Evolutionary conservation across 805 yeast species (phyloP).

Genomic region (Saturnispora zaruensis): DNA sequence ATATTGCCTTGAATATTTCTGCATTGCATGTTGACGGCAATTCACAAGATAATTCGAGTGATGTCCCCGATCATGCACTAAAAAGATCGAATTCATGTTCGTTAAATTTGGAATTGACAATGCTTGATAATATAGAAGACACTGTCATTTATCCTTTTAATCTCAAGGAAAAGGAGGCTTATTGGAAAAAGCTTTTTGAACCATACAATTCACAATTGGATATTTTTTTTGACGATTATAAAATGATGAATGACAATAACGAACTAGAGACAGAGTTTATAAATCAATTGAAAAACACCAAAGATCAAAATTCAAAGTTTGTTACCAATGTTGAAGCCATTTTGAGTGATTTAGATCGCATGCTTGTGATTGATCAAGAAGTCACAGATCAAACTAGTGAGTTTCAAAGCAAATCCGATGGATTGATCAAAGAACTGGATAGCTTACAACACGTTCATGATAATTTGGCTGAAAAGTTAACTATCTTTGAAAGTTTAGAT

Average conservation of each 20-base stretch:
- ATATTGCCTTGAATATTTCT: slow-evolving; percentile 49
- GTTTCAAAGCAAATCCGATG: slow-evolving; percentile 50
- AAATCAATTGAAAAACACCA: slow-evolving; percentile 25
- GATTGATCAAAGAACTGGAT: slow-evolving; percentile 39
- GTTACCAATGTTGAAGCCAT: slow-evolving; percentile 38
- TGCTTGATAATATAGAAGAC: not conserved
- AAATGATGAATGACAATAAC: slow-evolving; percentile 37
- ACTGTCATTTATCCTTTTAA: slow-evolving; percentile 30
- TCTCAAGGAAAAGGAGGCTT: slow-evolving; percentile 27
- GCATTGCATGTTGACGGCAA: slow-evolving; percentile 15
- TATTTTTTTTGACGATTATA: slow-evolving; percentile 33
- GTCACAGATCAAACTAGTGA: slow-evolving; percentile 56
- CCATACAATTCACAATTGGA: slow-evolving; percentile 18
- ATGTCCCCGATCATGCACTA: not conserved
- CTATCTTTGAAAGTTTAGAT: slow-evolving; percentile 63
- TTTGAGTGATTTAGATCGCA: slow-evolving; percentile 35
- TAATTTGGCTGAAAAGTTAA: slow-evolving; percentile 41
- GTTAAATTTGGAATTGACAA: not conserved
- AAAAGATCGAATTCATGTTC: slow-evolving; percentile 14
- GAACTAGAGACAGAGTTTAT: slow-evolving; percentile 30
- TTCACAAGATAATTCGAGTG: not conserved
- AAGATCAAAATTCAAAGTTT: slow-evolving; percentile 29
- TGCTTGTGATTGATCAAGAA: slow-evolving; percentile 45
- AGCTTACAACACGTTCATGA: slow-evolving; percentile 34
- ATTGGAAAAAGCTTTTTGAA: slow-evolving; percentile 22